Evolutionary conservation across 2,329 filamentous ascomycete species (phyloP).

Genomic region (Botrytis porri): DNA sequence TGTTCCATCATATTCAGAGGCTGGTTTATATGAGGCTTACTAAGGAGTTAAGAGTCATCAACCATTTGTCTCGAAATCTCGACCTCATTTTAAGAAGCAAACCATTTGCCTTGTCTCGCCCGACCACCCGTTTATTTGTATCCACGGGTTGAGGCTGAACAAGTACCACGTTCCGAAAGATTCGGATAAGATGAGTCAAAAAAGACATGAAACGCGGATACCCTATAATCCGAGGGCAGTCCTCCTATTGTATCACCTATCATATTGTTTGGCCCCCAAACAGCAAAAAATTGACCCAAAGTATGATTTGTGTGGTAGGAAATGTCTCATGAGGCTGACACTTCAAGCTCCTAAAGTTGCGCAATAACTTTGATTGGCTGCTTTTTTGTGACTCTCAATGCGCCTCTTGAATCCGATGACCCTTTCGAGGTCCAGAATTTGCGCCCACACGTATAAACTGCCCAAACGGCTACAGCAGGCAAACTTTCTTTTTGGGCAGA

Average conservation of each 20-base stretch:
- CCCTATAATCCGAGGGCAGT: not conserved
- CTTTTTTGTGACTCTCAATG: constrained; percentile 10
- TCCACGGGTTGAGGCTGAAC: constrained; percentile 8
- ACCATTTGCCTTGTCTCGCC: constrained; percentile 1
- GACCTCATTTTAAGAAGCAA: not conserved
- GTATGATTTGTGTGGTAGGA: constrained; percentile 6
- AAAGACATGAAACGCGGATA: constrained; percentile 12
- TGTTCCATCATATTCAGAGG: not conserved
- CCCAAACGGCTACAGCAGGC: constrained; percentile 16
- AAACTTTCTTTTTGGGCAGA: constrained; percentile 13
- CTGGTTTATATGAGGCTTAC: not conserved
- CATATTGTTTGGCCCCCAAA: constrained; percentile 10
- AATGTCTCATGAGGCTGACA: constrained; percentile 14
- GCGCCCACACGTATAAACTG: not conserved
- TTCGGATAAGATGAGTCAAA: constrained; percentile 6
- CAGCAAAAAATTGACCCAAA: not conserved
- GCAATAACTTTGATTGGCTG: constrained; percentile 7
- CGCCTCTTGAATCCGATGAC: constrained; percentile 16
- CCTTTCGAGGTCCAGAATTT: constrained; percentile 6
- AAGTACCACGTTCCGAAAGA: constrained; percentile 8
- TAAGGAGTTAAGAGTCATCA: not conserved
- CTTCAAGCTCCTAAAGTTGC: constrained; percentile 15
- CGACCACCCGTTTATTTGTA: constrained; percentile 13
- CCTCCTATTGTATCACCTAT: constrained; percentile 7
- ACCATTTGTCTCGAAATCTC: not conserved